These are phyloP conservation scores for Physaria fendleri DNA, from an alignment of 345 rosid species.

Conservation along the genomic window DNA sequence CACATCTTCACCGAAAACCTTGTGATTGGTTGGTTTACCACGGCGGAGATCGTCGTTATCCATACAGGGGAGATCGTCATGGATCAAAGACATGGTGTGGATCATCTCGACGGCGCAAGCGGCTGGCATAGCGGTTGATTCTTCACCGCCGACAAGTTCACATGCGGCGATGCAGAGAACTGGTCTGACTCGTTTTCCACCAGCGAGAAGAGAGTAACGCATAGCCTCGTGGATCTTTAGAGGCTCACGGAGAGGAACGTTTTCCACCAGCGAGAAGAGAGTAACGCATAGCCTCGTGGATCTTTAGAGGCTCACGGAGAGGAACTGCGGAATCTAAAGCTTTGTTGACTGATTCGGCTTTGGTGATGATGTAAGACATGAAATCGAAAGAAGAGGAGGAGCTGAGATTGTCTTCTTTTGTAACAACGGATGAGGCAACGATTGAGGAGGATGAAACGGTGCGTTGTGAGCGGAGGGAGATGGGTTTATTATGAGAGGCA, in stretches of 20 bases:
- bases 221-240: slow-evolving; percentile 81
- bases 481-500: no score
- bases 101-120: slow-evolving; percentile 95
- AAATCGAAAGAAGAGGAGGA: slow-evolving; percentile 46
- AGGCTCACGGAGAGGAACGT: slow-evolving; percentile 58
- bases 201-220: slow-evolving; percentile 90
- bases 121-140: slow-evolving; percentile 64
- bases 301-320: slow-evolving; percentile 59
- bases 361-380: slow-evolving; percentile 61
- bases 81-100: slow-evolving; percentile 92
- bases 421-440: slow-evolving; percentile 47
- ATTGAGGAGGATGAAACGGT: slow-evolving; percentile 26
- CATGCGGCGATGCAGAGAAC: slow-evolving; percentile 81
- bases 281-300: slow-evolving; percentile 93
- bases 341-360: slow-evolving; percentile 53
- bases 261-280: slow-evolving; percentile 88
- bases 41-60: slow-evolving; percentile 96
- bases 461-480: no score
- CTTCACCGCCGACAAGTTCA: slow-evolving; percentile 73
- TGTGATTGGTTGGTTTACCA: slow-evolving; percentile 89
- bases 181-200: slow-evolving; percentile 83
- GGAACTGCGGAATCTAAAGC: slow-evolving; percentile 63
- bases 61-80: slow-evolving; percentile 94
- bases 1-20: slow-evolving; percentile 70
- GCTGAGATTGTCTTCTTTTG: slow-evolving; percentile 31